These are phyloP conservation scores for Aspergillus sparsus DNA, from an alignment of 495 filamentous ascomycete species.

Conservation along the genomic window DNA sequence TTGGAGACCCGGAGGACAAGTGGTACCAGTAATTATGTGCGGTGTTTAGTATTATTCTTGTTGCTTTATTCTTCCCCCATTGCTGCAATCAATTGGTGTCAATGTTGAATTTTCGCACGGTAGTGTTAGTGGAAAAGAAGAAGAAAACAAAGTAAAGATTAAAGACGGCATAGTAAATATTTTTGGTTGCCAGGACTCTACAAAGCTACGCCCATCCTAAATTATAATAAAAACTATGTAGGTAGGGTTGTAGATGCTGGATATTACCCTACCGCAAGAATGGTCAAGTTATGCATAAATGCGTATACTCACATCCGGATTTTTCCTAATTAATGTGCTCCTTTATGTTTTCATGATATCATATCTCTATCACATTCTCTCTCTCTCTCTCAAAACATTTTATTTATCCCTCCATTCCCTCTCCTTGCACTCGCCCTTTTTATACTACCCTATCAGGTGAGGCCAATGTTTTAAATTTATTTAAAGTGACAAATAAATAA, in stretches of 20 bases:
- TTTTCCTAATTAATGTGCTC: background rate
- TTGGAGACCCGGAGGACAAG: conserved; percentile 63
- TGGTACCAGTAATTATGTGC: conserved; percentile 56
- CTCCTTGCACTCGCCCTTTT: background rate
- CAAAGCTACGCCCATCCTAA: too few species aligned
- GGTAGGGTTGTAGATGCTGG: too few species aligned
- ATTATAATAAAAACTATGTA: too few species aligned
- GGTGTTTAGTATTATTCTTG: conserved; percentile 3
- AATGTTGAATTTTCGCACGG: too few species aligned
- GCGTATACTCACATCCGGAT: conserved; percentile 1
- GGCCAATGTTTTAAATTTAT: background rate
- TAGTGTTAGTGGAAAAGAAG: too few species aligned
- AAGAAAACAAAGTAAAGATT: too few species aligned
- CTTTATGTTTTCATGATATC: conserved; percentile 26
- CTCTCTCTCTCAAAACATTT: conserved; percentile 14
- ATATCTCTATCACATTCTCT: conserved; percentile 26
- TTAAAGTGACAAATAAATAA: background rate
- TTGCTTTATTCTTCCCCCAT: background rate
- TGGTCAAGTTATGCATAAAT: background rate
- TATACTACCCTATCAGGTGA: background rate
- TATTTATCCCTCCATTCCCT: background rate
- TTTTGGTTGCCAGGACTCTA: too few species aligned
- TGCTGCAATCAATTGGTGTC: too few species aligned
- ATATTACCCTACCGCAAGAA: too few species aligned
- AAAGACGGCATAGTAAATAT: too few species aligned